Evolutionary conservation across 2,329 filamentous ascomycete genomes (phyloP), one percentile per base, ranked within the genome.

Genomic region (Pestalotiopsis sp.): DNA sequence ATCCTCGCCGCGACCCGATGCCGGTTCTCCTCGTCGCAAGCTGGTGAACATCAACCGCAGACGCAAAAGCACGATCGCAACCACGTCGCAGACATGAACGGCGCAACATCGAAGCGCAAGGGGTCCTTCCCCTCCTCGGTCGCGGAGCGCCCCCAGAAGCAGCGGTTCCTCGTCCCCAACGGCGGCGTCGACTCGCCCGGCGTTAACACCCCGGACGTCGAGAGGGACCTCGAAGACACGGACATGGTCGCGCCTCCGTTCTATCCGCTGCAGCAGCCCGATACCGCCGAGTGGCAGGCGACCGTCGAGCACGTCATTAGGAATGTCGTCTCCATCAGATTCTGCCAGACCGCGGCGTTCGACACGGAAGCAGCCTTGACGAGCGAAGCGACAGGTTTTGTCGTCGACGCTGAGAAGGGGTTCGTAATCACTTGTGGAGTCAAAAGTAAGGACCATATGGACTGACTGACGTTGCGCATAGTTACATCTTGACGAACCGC

Each of bases 301-400:
- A 98, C 95, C 0, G 97, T 98, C 70, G 95, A 98, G 81, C 92
- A 90, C 70, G 96, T 99, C 3, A 95, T 99, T 66, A 91, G 92
- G 78, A 97, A 95, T 74, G 96, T 98, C 20, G 96, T 99, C 64
- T 97, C 95, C n/a, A 98, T 99, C 76, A 93, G 97, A 73, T 99
- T 99, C 84, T 98, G 95, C 80, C 94, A 98, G 85, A 98, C 96
- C 0, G 97, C 93, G 80, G 95, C 95, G 27, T 99, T 99, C 80
- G 96, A 99, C 80, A 98, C 96, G n/a, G 96, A 99, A 75, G 85
- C 93, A 36, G 96, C 96, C 6, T 87, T 97, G 80, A 94, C 94
- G 20, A 98, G 94, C 76, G 96, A 99, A 83, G 96, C 96, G 3
- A 99, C 96, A 0, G 96, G 96, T 7, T 99, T 99, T 78, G 95